Conservation (phyloP, 192 early-diverging fungal genomes). For the Mortierella antarctica region DNA sequence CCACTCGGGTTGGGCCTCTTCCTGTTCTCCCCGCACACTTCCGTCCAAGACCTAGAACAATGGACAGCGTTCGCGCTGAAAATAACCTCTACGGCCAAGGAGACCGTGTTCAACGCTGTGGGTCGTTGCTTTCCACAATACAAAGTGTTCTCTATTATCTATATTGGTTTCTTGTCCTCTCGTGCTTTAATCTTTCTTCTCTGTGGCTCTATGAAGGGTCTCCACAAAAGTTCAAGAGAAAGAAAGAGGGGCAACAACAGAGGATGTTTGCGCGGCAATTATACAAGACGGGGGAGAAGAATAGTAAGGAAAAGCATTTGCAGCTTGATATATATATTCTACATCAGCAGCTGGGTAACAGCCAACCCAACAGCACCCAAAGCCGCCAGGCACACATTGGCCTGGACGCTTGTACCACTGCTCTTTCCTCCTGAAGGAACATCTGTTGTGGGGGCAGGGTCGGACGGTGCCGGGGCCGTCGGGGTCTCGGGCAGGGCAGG, state of each 20-base stretch:
- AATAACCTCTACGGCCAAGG: too few relatives aligned
- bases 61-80: too few relatives aligned
- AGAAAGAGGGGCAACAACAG: not conserved
- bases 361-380: slow-evolving; percentile 22
- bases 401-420: not conserved
- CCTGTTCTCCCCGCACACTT: too few relatives aligned
- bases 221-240: not conserved
- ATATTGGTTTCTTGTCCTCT: too few relatives aligned
- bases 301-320: not conserved
- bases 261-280: not conserved
- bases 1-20: too few relatives aligned
- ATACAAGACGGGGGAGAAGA: not conserved
- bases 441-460: not conserved
- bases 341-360: slow-evolving; percentile 14
- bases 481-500: slow-evolving; percentile 11
- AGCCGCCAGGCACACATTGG: not conserved
- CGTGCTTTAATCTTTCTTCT: too few relatives aligned
- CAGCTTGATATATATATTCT: not conserved
- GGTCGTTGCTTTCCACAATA: too few relatives aligned
- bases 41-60: too few relatives aligned
- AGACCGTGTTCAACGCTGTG: too few relatives aligned
- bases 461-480: slow-evolving; percentile 1
- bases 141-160: too few relatives aligned
- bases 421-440: not conserved
- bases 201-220: too few relatives aligned